Percentiles rank a stretch among this genome's conserved stretches.
phyloP scores from a whole-genome alignment of 306 rosid genomes.

The Sesbania bispinosa region DNA sequence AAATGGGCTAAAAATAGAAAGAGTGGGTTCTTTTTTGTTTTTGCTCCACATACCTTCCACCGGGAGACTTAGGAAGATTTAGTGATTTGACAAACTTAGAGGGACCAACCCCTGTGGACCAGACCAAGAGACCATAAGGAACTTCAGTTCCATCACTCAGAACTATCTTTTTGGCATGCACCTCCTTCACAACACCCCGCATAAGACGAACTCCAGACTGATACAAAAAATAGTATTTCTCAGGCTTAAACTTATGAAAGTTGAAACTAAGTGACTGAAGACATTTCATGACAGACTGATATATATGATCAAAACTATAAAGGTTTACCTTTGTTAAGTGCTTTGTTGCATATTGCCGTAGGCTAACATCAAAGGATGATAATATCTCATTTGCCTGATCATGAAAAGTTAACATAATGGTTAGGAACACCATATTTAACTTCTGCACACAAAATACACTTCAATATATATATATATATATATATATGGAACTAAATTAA shows the following conservation, averaged over 20 bases:
- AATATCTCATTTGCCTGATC: conserved; percentile 93
- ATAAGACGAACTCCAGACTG: conserved; percentile 99
- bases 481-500: no score
- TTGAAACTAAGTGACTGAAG: no score
- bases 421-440: conserved; percentile 2
- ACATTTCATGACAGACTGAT: no score
- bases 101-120: conserved; percentile 99
- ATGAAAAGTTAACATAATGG: conserved; percentile 33
- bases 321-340: conserved; percentile 81
- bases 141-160: conserved; percentile 93
- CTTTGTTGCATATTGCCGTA: conserved; percentile 75
- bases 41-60: no score
- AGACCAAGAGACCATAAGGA: conserved; percentile 89
- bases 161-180: conserved; percentile 59
- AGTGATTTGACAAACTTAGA: conserved; percentile 56
- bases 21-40: no score
- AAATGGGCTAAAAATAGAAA: no score
- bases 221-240: no score
- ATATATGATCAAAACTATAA: conserved; percentile 11
- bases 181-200: conserved; percentile 88
- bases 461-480: no score
- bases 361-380: conserved; percentile 87
- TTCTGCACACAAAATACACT: no score
- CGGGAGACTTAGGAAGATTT: conserved; percentile 85
- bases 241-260: no score